A percentile compares a stretch with the other conserved stretches of the same genome.
These are phyloP conservation scores for Myochromella boudieri DNA, from an alignment of 768 basidiomycete species.

Conservation along the genomic window DNA sequence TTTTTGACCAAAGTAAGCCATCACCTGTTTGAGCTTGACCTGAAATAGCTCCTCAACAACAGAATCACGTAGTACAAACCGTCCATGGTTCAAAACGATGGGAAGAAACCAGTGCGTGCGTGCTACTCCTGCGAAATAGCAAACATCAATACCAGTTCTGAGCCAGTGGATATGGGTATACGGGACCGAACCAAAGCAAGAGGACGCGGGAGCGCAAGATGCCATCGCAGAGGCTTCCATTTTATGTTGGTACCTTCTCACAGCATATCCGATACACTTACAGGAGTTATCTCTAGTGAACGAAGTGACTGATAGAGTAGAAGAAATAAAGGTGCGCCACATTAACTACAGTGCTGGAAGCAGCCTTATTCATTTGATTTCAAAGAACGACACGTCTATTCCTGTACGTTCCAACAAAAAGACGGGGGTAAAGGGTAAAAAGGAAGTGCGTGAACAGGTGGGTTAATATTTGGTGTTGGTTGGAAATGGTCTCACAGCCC, in stretches of 20 bases:
- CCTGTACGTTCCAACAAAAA: conserved; percentile 71
- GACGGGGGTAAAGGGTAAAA: conserved; percentile 71
- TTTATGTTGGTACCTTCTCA: conserved; percentile 32
- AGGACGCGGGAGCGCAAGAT: conserved; percentile 21
- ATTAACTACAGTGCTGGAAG: neutral
- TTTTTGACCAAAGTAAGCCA: conserved; percentile 54
- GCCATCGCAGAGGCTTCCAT: conserved; percentile 47
- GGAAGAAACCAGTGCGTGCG: conserved; percentile 72
- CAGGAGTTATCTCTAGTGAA: conserved; percentile 40
- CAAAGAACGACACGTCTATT: conserved; percentile 63
- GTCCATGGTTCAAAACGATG: conserved; percentile 78
- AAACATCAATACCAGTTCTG: neutral
- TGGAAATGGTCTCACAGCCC: neutral
- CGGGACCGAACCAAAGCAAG: conserved; percentile 22
- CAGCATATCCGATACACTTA: neutral
- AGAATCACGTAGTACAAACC: conserved; percentile 55
- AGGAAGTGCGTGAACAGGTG: conserved; percentile 72
- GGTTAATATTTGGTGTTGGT: conserved; percentile 1
- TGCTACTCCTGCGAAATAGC: too few relatives aligned
- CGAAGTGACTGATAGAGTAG: conserved; percentile 54
- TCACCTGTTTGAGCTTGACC: neutral
- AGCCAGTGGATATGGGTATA: conserved; percentile 69
- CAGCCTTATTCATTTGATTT: neutral
- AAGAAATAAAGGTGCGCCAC: conserved; percentile 55
- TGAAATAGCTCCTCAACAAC: neutral